Evolutionary conservation across 2,329 filamentous ascomycete genomes (phyloP), one percentile per base, ranked within the genome.

Genomic region (Acephala macrosclerotiorum): DNA sequence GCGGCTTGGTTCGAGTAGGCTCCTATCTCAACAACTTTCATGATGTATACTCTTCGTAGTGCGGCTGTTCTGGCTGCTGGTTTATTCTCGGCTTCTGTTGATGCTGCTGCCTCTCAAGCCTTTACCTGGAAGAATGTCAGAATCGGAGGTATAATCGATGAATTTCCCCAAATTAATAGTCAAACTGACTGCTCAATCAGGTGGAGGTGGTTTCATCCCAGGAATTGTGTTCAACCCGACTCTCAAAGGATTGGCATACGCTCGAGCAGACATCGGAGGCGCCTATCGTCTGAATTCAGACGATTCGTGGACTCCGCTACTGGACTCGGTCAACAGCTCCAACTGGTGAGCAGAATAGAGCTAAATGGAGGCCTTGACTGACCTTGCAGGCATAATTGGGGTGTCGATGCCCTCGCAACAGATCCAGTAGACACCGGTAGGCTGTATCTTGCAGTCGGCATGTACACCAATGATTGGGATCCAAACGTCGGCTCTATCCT

Each of bases 401-500:
- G 85, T 6, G 76, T 87, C 14, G 85, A 88, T 69, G 84, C 85
- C 0, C 66, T 89, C 11, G 86, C 85, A 1, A 77, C 87, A 0
- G 86, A 88, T 65, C 83, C 85, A 0, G 78, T 83, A 29, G 79
- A 88, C 59, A 75, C 83, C 2, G 77, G 82, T 64, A 81, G 82
- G 60, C 78, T 88, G 0, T 87, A 85, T 68, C 79, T 84, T 1
- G 85, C 85, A 0, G 80, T 83, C 0, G 85, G 86, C 63, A 81
- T 85, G 79, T 88, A 88, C 73, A 88, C 85, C n/a, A 88, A 84
- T 72, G 77, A 77, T 67, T 88, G 85, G 85, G 86, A 88, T 64
- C 84, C 85, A 0, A 85, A 83, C 62, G 79, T 82, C 4, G 85
- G 85, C 8, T 79, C 83, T 8, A 86, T 88, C 42, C 80, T 86